Conservation (phyloP, 2,329 filamentous ascomycete species). For the Penicillium fuscoglaucum region DNA sequence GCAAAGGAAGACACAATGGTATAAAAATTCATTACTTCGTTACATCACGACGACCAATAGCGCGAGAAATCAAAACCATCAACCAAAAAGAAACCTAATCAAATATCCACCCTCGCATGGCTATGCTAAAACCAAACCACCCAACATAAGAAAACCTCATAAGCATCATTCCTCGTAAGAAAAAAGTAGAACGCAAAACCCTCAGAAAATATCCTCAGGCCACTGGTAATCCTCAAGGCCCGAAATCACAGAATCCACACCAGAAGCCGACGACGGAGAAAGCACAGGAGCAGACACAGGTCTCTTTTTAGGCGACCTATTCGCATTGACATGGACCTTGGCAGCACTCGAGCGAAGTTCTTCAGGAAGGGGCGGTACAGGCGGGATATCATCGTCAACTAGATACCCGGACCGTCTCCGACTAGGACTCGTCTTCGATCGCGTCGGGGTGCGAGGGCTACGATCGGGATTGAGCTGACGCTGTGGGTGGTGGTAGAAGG, state of each 20-base stretch:
- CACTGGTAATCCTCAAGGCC: constrained; percentile 40
- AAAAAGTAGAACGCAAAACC: not conserved
- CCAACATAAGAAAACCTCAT: not conserved
- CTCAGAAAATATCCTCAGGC: constrained; percentile 48
- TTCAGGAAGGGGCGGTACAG: constrained; percentile 43
- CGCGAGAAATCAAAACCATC: constrained; percentile 1
- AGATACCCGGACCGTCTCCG: constrained; percentile 11
- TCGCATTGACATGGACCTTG: constrained; percentile 28
- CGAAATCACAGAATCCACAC: constrained; percentile 8
- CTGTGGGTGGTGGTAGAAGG: constrained; percentile 27
- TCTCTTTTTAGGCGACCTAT: constrained; percentile 26
- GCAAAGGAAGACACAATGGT: constrained; percentile 17
- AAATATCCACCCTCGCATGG: not conserved
- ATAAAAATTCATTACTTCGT: constrained; percentile 26
- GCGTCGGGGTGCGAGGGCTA: constrained; percentile 19
- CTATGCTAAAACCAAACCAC: not conserved
- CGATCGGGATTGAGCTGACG: constrained; percentile 24
- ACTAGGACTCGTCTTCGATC: constrained; percentile 20
- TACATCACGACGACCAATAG: constrained; percentile 12
- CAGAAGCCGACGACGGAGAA: constrained; percentile 8
- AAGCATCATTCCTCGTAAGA: constrained; percentile 1
- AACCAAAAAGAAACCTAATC: not conserved
- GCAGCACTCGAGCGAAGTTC: constrained; percentile 33
- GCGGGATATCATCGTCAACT: constrained; percentile 39
- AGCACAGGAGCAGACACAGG: constrained; percentile 11